These are phyloP conservation scores for Exophiala xenobiotica DNA, from an alignment of 2,329 filamentous ascomycete species.

Conservation along the genomic window DNA sequence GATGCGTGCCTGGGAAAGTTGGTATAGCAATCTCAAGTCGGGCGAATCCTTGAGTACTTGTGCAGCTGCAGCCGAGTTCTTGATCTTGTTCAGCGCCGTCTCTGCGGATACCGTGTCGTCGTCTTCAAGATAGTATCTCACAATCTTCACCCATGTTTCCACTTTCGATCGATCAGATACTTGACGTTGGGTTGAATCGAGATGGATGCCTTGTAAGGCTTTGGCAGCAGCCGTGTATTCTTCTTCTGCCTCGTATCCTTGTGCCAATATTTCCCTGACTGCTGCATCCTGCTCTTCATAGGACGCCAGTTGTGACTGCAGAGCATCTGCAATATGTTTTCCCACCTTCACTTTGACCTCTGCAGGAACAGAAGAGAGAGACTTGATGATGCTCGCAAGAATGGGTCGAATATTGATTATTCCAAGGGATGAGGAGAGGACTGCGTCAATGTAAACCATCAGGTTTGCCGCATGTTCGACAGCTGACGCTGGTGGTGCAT, in stretches of 20 bases:
- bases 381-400: conserved; percentile 67
- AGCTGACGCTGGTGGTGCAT: conserved; percentile 43
- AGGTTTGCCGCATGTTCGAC: conserved; percentile 23
- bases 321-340: conserved; percentile 66
- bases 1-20: conserved; percentile 88
- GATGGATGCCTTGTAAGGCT: conserved; percentile 75
- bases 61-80: conserved; percentile 73
- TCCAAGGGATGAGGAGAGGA: conserved; percentile 68
- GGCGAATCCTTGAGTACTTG: conserved; percentile 64
- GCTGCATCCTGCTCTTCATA: conserved; percentile 82
- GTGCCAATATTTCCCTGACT: conserved; percentile 76
- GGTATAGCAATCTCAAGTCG: conserved; percentile 77
- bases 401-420: conserved; percentile 74
- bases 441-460: conserved; percentile 62
- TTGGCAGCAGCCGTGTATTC: conserved; percentile 78
- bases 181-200: conserved; percentile 84
- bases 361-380: conserved; percentile 53
- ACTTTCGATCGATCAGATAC: conserved; percentile 81
- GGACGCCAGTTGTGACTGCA: conserved; percentile 66
- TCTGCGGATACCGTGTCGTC: conserved; percentile 86
- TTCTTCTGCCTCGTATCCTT: conserved; percentile 77
- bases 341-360: conserved; percentile 74
- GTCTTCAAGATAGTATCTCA: conserved; percentile 88
- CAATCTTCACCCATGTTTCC: conserved; percentile 86
- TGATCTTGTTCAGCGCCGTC: conserved; percentile 88